A percentile compares a stretch with the other conserved stretches of the same genome.
phyloP scores from a whole-genome alignment of 2,329 filamentous ascomycete species.

The Cytospora piceicola region DNA sequence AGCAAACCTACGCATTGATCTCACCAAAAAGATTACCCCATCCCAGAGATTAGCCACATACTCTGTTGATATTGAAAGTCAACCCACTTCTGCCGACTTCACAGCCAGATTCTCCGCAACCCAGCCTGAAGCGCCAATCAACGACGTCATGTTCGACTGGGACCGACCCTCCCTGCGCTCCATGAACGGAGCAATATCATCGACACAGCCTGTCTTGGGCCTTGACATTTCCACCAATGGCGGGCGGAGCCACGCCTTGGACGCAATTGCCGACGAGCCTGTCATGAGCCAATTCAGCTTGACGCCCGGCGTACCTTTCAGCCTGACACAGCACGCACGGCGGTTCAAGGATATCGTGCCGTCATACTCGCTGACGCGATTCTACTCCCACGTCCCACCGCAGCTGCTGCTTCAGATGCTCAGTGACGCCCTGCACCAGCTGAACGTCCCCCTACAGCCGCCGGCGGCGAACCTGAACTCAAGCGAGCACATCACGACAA shows the following conservation, averaged over 20 bases:
- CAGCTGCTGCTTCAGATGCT: conserved; percentile 79
- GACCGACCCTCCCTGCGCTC: conserved; percentile 71
- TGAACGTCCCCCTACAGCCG: conserved; percentile 76
- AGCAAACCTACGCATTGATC: conserved; percentile 86
- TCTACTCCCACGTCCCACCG: conserved; percentile 82
- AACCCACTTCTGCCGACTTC: conserved; percentile 40
- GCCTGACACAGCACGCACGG: conserved; percentile 85
- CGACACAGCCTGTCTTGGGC: conserved; percentile 53
- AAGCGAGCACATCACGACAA: conserved; percentile 59
- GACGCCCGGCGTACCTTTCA: conserved; percentile 76
- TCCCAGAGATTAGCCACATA: conserved; percentile 48
- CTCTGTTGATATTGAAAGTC: conserved; percentile 71
- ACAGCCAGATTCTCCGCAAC: conserved; percentile 70
- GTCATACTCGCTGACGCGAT: conserved; percentile 82
- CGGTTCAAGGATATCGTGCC: conserved; percentile 92
- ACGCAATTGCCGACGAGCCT: conserved; percentile 81
- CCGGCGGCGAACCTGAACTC: conserved; percentile 47
- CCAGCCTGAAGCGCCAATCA: conserved; percentile 78
- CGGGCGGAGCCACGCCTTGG: conserved; percentile 47
- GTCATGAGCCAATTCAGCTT: conserved; percentile 84
- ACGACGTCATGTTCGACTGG: conserved; percentile 83
- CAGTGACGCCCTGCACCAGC: conserved; percentile 77
- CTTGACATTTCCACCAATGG: conserved; percentile 44
- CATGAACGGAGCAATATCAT: conserved; percentile 49
- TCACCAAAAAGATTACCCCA: conserved; percentile 67